Base-by-base conservation (phyloP, 495 filamentous ascomycete genomes). In the Staphylotrichum longicolle region DNA sequence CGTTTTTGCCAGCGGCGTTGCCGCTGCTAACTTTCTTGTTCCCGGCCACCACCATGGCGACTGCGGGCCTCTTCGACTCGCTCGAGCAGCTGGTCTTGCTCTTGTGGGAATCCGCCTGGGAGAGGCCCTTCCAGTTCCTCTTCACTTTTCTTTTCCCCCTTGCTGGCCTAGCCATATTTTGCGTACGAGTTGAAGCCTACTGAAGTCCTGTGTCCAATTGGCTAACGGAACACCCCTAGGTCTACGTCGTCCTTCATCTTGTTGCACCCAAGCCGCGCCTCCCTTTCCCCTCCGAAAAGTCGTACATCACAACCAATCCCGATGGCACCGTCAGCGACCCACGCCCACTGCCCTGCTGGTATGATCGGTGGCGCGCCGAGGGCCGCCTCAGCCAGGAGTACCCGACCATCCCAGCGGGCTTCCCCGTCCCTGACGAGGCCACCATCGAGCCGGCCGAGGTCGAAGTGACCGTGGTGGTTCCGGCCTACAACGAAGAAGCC, bases 401-500 rank as follows among this genome's bases (percentile, higher is more conserved):
- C 65, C 74, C 62, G 57, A 75, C 66, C 58, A 69, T 66, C 63
- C 75, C 58, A 15, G 61, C 63, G 30, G 68, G 65, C 54, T 65
- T 68, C 57, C 68, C 71, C 30, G 62, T 77, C 14, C 70, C 77
- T 6, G 48, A 78, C 41, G 63, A 71, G 14, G 73, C 71, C 14
- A 68, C 66, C 59, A 79, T 78, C 45, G 77, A 78, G 66, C 77
- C 75, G 5, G 72, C 75, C 49, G 77, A 80, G 39, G 72, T 77
- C 7, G 67, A 72, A 70, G 85, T 98, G 79, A 93, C 88, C 56
- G 85, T 98, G 3, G 91, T 98, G 3, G 88, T 98, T 51, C 94
- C 94, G 0, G 94, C 94, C 6, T 99, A 91, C 80, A 98, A 99
- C 72, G 94, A 99, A 66, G 85, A 91, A 64, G 82, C 90, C 58